These are phyloP conservation scores for Dryas octopetala DNA, from an alignment of 306 rosid genomes.

Conservation along the genomic window DNA sequence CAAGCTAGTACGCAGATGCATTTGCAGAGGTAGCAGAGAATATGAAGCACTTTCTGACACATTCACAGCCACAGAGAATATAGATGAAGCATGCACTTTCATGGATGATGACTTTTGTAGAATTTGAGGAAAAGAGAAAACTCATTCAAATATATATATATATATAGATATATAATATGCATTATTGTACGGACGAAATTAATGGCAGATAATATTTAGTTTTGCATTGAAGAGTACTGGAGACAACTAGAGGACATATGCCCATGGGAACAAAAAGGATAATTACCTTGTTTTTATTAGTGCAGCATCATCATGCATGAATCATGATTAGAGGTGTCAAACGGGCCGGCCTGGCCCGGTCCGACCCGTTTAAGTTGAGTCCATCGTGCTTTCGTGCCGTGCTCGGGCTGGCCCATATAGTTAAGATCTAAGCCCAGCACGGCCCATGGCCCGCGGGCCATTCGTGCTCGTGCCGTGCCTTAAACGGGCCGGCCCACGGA, in stretches of 20 bases:
- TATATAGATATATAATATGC: background rate
- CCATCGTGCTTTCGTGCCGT: too few species aligned
- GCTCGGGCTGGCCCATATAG: too few species aligned
- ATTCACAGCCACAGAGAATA: background rate
- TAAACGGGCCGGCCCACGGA: too few species aligned
- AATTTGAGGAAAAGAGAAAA: background rate
- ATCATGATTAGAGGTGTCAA: too few species aligned
- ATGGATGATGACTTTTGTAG: background rate
- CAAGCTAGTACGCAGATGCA: background rate
- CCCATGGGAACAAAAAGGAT: background rate
- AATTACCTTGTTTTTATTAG: background rate
- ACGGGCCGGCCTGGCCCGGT: too few species aligned
- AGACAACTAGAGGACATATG: constrained; percentile 2
- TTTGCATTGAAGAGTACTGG: background rate
- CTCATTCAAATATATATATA: background rate
- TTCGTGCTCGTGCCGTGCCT: too few species aligned
- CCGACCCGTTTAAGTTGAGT: too few species aligned
- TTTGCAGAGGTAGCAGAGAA: constrained; percentile 4
- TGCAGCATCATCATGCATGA: background rate
- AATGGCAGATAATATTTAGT: constrained; percentile 1
- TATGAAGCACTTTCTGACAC: constrained; percentile 18
- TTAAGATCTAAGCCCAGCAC: too few species aligned
- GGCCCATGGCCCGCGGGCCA: too few species aligned
- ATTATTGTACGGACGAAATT: constrained; percentile 7
- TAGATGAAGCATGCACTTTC: background rate